Percentiles rank a stretch among this genome's conserved stretches.
Conservation (phyloP, 2,329 filamentous ascomycete genomes). For the Harringtonia aguacate region DNA sequence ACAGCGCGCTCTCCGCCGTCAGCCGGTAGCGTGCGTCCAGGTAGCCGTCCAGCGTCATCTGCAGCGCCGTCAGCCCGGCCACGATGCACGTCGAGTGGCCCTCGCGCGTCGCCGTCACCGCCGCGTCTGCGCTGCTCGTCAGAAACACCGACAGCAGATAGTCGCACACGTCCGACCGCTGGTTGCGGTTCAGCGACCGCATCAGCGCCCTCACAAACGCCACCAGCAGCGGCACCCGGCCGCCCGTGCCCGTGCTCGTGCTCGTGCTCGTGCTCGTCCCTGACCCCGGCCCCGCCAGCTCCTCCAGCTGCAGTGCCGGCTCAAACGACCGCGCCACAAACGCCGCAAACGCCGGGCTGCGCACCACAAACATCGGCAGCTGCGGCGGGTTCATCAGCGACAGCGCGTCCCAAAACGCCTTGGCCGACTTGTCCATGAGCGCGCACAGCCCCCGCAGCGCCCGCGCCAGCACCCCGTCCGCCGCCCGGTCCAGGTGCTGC, state of each 20-base stretch:
- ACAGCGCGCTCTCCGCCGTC: conserved; percentile 29
- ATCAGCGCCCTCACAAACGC: conserved; percentile 74
- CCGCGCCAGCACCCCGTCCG: conserved; percentile 50
- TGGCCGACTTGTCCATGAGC: conserved; percentile 64
- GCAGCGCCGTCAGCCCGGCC: conserved; percentile 51
- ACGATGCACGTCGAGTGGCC: conserved; percentile 52
- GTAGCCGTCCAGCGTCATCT: conserved; percentile 46
- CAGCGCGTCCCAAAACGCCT: conserved; percentile 82
- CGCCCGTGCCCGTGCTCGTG: too few species aligned
- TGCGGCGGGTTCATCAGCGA: conserved; percentile 68
- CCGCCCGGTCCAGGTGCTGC: conserved; percentile 38
- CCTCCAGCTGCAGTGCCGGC: conserved; percentile 29
- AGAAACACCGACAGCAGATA: conserved; percentile 69
- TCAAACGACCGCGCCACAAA: conserved; percentile 51
- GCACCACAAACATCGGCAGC: conserved; percentile 76
- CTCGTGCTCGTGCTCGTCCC: too few species aligned
- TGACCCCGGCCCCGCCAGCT: too few species aligned
- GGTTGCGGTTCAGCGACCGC: conserved; percentile 59
- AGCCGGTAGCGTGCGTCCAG: conserved; percentile 31
- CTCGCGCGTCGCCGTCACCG: conserved; percentile 44
- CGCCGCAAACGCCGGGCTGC: conserved; percentile 54
- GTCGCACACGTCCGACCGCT: conserved; percentile 66
- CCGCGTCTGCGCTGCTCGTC: conserved; percentile 2
- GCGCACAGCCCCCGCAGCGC: conserved; percentile 60
- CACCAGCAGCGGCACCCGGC: conserved; percentile 41